Conservation (phyloP, 1,139 yeast genomes). For the Eremothecium coryli region DNA sequence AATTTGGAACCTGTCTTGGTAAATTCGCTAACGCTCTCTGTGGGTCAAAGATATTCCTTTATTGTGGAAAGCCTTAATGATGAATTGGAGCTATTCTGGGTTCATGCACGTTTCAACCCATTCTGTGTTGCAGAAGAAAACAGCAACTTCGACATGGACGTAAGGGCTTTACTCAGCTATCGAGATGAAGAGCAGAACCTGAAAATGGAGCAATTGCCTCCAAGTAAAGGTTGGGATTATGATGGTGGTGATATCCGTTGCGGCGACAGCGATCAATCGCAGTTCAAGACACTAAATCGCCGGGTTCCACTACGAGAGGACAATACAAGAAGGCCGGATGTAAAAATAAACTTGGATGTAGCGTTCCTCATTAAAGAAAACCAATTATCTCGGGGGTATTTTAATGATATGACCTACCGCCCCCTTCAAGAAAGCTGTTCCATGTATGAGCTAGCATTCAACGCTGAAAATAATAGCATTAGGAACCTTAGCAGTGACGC, state of each 20-base stretch:
- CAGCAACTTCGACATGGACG: conserved; percentile 32
- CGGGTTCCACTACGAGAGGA: conserved; percentile 16
- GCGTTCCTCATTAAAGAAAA: conserved; percentile 33
- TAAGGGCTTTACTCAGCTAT: conserved; percentile 32
- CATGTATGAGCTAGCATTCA: conserved; percentile 16
- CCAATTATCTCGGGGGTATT: conserved; percentile 41
- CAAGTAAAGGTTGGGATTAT: conserved; percentile 18
- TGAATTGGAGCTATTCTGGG: conserved; percentile 25
- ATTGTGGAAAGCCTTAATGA: conserved; percentile 37
- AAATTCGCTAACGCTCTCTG: conserved; percentile 50
- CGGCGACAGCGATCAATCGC: conserved; percentile 29
- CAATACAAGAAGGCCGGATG: conserved; percentile 21
- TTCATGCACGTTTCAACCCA: conserved; percentile 33
- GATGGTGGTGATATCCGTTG: conserved; percentile 32
- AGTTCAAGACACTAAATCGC: conserved; percentile 25
- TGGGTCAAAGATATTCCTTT: conserved; percentile 69
- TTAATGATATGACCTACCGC: conserved; percentile 42
- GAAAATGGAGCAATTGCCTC: conserved; percentile 10
- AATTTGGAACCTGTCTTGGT: conserved; percentile 48
- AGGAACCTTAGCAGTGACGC: conserved; percentile 9
- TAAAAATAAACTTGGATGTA: conserved; percentile 18
- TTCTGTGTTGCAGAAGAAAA: conserved; percentile 33
- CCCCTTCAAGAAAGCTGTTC: conserved; percentile 39
- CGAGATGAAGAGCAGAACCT: conserved; percentile 13
- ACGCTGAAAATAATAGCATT: conserved; percentile 31